Conservation (phyloP, 805 yeast genomes). For the Kodamaea laetipori region DNA sequence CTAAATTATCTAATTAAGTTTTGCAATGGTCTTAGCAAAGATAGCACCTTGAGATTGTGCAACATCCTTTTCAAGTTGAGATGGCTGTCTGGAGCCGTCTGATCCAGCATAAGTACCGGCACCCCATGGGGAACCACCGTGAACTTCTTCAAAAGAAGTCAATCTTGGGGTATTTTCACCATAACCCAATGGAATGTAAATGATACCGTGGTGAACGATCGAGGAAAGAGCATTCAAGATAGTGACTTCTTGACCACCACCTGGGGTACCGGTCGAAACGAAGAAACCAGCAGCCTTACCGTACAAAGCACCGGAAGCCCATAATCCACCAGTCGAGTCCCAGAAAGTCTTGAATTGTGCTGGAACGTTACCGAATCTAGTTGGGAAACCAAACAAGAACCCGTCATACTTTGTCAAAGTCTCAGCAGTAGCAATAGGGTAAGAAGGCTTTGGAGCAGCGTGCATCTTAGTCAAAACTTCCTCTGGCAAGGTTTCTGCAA, state of each 20-base stretch:
- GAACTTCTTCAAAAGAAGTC: constrained; percentile 60
- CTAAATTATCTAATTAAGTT: constrained; percentile 20
- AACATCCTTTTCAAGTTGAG: constrained; percentile 60
- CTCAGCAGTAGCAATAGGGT: constrained; percentile 64
- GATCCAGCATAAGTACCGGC: constrained; percentile 79
- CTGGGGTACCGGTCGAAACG: constrained; percentile 70
- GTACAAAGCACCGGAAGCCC: constrained; percentile 72
- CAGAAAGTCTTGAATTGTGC: constrained; percentile 77
- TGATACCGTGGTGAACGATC: constrained; percentile 78
- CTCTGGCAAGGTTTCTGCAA: constrained; percentile 70
- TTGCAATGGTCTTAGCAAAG: constrained; percentile 42
- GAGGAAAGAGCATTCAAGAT: constrained; percentile 62
- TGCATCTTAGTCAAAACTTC: constrained; percentile 61
- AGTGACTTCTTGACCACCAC: constrained; percentile 84
- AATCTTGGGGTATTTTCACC: constrained; percentile 55
- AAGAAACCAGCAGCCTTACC: constrained; percentile 79
- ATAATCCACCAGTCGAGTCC: constrained; percentile 76
- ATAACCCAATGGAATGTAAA: constrained; percentile 79
- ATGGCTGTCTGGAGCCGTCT: constrained; percentile 73
- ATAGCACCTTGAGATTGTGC: constrained; percentile 69
- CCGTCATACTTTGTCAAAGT: constrained; percentile 71
- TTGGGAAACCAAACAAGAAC: constrained; percentile 81
- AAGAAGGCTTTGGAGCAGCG: constrained; percentile 54
- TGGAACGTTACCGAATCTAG: constrained; percentile 81
- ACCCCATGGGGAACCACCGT: constrained; percentile 87